Evolutionary conservation across 2,329 filamentous ascomycete genomes (phyloP), one percentile per base, ranked within the genome.

Genomic region (Penicillium sp.): DNA sequence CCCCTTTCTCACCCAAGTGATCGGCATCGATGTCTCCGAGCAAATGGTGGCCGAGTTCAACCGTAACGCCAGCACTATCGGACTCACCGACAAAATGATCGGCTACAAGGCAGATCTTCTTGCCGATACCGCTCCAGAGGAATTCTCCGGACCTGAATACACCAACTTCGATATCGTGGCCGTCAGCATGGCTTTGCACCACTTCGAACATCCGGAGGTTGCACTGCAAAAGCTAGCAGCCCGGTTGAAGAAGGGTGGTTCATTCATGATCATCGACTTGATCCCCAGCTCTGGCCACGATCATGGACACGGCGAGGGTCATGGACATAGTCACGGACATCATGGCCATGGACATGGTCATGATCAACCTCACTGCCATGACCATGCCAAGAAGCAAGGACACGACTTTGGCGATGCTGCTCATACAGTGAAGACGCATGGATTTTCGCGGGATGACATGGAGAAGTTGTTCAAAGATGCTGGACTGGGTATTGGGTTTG

Each of bases 1-100:
- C 1, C 86, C 88, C 2, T 88, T 86, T 68, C 83, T 87, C 2
- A 87, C 85, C 1, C 82, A 88, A 66, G 86, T 86, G 53, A 78
- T 89, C 17, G 91, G 89, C 45, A 82, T 93, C 49, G 91, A 93
- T 72, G 78, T 92, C 59, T 89, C 89, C 0, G 83, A 88, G 64
- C 86, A 86, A 63, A 93, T 93, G 90, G 84, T 91, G 5, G 78
- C 80, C 0, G 80, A 83, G 7, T 93, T 89, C 79, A 93, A 92
- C 72, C 76, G 79, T 12, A 82, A 84, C 28, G 88, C 86, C 22
- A 73, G 77, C 38, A 84, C 84, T 63, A 64, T 65, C 3, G 86
- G 85, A 2, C 76, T 88, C 1, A 63, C 69, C 1, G 76, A 82
- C 4, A 84, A 87, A 65, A 86, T 89, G 82, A 75, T 75, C 63